Percentiles rank a stretch among this genome's conserved stretches.
phyloP scores from a whole-genome alignment of 73 alveolate genomes.

The Paramecium sexaurelia region DNA sequence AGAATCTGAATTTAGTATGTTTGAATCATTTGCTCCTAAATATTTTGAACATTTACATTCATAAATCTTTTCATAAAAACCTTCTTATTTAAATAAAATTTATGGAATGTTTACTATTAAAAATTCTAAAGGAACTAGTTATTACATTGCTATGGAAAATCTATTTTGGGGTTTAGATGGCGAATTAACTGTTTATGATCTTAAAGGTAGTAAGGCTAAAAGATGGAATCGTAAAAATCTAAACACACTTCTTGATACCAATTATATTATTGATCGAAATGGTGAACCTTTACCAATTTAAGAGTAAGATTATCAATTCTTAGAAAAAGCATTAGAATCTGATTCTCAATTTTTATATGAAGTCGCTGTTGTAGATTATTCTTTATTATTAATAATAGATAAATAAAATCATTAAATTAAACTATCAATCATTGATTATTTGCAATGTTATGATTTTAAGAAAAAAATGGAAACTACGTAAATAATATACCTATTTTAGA shows the following conservation, averaged over 20 bases:
- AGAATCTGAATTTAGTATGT: slow-evolving; percentile 28
- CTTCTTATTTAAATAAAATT: slow-evolving; percentile 3
- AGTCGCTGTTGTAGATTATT: slow-evolving; percentile 60
- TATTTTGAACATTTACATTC: slow-evolving; percentile 35
- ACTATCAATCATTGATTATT: slow-evolving; percentile 69
- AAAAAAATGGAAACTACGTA: slow-evolving; percentile 62
- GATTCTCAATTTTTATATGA: slow-evolving; percentile 53
- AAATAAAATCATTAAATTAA: slow-evolving; percentile 17
- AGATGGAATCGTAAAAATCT: slow-evolving; percentile 33
- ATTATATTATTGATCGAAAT: slow-evolving; percentile 41
- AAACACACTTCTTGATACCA: not conserved
- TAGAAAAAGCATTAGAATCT: not conserved
- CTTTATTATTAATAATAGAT: slow-evolving; percentile 59
- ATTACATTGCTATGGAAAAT: slow-evolving; percentile 45
- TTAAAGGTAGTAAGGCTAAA: slow-evolving; percentile 59
- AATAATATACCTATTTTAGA: not conserved
- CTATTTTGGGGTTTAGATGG: not conserved
- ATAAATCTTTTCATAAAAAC: not conserved
- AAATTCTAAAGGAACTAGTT: not conserved
- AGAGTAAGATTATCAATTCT: not conserved
- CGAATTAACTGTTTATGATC: slow-evolving; percentile 4
- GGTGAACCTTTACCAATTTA: slow-evolving; percentile 20
- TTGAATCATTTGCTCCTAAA: slow-evolving; percentile 18
- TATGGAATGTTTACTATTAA: slow-evolving; percentile 41
- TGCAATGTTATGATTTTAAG: slow-evolving; percentile 31